phyloP scores from a whole-genome alignment of 2,329 filamentous ascomycete genomes.

The Thielaviopsis populi region DNA sequence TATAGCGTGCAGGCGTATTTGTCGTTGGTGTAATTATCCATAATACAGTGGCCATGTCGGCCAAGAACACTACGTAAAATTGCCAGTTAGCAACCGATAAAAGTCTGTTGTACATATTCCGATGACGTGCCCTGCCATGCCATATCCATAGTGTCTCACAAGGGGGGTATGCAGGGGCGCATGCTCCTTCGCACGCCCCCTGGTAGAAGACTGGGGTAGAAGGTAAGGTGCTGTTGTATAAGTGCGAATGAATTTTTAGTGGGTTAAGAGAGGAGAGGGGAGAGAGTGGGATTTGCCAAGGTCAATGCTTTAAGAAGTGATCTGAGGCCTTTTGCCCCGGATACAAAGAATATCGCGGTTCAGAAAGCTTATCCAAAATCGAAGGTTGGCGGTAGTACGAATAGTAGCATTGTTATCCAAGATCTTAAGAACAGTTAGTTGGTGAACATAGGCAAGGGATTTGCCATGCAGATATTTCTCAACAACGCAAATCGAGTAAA shows the following conservation, averaged over 20 bases:
- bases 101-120: background rate
- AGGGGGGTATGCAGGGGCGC: background rate
- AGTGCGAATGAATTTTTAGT: background rate
- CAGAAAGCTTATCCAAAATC: background rate
- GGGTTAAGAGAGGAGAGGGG: background rate
- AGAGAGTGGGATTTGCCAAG: background rate
- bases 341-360: background rate
- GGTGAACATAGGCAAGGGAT: background rate
- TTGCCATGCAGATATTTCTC: background rate
- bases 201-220: background rate
- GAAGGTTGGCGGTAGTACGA: background rate
- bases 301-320: conserved; percentile 2
- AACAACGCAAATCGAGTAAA: background rate
- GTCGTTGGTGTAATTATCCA: background rate
- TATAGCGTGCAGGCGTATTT: too few species aligned
- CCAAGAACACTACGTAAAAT: background rate
- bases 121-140: background rate
- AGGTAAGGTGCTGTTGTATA: background rate
- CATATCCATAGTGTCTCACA: background rate
- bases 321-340: background rate
- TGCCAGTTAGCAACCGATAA: background rate
- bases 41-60: background rate
- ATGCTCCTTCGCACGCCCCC: background rate
- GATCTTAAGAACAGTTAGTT: background rate
- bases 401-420: background rate